phyloP scores from a whole-genome alignment of 83 land plant species.

The Larix sibirica region DNA sequence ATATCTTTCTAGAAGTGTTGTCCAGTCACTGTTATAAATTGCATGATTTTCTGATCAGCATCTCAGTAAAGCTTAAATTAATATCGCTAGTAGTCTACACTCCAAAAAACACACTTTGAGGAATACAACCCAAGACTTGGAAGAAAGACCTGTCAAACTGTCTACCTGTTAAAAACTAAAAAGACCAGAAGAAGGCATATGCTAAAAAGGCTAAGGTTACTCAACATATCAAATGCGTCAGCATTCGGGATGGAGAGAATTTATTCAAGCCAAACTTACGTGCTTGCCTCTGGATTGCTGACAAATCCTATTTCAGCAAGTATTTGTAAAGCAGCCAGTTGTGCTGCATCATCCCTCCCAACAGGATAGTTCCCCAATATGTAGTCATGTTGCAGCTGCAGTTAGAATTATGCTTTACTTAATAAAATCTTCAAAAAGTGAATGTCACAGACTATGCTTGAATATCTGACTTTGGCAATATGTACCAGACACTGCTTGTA shows the following conservation, averaged over 20 bases:
- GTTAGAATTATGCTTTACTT: background rate
- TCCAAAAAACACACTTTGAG: background rate
- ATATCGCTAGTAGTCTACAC: background rate
- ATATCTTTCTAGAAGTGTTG: slow-evolving; percentile 76
- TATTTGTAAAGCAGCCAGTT: slow-evolving; percentile 91
- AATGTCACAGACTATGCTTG: background rate
- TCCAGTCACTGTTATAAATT: slow-evolving; percentile 72
- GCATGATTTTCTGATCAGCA: background rate
- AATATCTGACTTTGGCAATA: background rate
- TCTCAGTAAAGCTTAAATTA: slow-evolving; percentile 3
- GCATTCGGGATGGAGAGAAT: background rate
- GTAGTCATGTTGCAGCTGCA: slow-evolving; percentile 98
- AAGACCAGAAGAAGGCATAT: background rate
- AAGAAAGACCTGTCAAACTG: no score
- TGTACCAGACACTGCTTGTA: background rate
- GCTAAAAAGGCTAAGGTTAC: background rate
- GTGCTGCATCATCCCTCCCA: slow-evolving; percentile 98
- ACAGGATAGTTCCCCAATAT: slow-evolving; percentile 97
- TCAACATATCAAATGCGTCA: background rate
- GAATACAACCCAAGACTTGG: background rate
- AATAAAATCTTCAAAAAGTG: background rate
- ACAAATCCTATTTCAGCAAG: slow-evolving; percentile 88
- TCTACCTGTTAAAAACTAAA: no score
- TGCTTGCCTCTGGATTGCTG: slow-evolving; percentile 65
- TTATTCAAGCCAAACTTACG: slow-evolving; percentile 45